Base-by-base conservation (phyloP, 495 filamentous ascomycete species). In the Hyphodiscus hymeniophilus region DNA sequence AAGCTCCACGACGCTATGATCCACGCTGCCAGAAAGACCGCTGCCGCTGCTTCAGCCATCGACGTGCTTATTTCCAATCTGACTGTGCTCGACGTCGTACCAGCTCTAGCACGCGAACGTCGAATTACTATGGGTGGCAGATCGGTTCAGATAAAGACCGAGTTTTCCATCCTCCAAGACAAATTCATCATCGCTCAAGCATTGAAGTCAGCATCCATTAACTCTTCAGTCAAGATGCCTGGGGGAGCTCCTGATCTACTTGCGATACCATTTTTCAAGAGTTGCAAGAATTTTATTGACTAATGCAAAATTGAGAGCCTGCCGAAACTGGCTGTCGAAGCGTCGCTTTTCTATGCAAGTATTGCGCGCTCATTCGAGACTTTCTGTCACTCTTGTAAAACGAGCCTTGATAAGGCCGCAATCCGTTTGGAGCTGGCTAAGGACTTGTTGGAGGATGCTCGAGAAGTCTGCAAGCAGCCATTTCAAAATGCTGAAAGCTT, bases 251-350 rank as follows among this genome's bases (percentile, higher is more conserved):
- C 54, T 30, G 33, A 17, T 6, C 40, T 23, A 38, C 46, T 45
- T 28, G 50, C 51, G 10, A 20, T 30, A 17, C 30, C 31, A 28
- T 58, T 58, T 32, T 60, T 60, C 31, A 7, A 45, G 42, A 28
- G 1, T 15, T 54, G 52, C 32, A 45, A 47, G 22, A 44, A 18
- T 0, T 60, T 60, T 39, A 59, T 58, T 45, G 41, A 47, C 13
- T 56, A 52, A 13, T 59, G 52, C 34, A 22, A 33, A 15, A 12
- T 34, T 11, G 51, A 58, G 38, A 60, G 43, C 35, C 52, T 60
- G 16, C 58, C 58, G 20, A 58, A 56, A 38, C 51, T 60, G 13
- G 45, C 39, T 33, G 58, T 58, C 26, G 56, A 60, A 50, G 52
- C 44, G 18, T 33, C 38, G 21, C 43, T 60, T 12, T 50, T 48